phyloP scores from a whole-genome alignment of 805 yeast species.

The Cyberlindnera bimundalis region DNA sequence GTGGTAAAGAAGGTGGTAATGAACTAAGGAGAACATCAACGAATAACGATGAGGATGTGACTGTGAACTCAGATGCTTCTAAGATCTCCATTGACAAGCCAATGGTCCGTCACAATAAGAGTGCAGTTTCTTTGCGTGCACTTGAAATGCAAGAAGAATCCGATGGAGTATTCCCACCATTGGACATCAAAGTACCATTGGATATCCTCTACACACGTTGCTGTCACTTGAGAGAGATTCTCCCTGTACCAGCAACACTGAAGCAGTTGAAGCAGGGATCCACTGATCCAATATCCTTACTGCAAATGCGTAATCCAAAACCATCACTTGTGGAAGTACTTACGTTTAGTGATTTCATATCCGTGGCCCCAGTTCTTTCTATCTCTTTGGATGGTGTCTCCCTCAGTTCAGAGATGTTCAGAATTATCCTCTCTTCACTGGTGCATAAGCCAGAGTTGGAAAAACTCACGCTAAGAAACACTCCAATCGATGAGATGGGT shows the following conservation, averaged over 20 bases:
- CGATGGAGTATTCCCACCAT: conserved; percentile 31
- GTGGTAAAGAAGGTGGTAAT: conserved; percentile 33
- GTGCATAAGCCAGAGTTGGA: conserved; percentile 58
- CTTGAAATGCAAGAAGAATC: conserved; percentile 17
- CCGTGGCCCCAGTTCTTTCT: conserved; percentile 80
- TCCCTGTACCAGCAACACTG: conserved; percentile 87
- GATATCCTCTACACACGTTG: conserved; percentile 86
- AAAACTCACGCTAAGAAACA: conserved; percentile 75
- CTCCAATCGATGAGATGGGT: conserved; percentile 69
- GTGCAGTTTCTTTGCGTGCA: conserved; percentile 27
- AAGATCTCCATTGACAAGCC: conserved; percentile 42
- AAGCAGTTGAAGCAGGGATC: conserved; percentile 75
- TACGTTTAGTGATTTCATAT: conserved; percentile 81
- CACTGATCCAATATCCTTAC: conserved; percentile 72
- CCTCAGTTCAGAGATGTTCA: conserved; percentile 71
- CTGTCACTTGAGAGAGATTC: conserved; percentile 85
- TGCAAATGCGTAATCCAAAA: conserved; percentile 77
- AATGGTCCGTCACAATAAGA: conserved; percentile 36
- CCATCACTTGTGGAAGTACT: conserved; percentile 87
- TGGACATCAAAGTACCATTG: conserved; percentile 37
- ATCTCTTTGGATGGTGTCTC: conserved; percentile 77
- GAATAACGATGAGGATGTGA: conserved; percentile 38
- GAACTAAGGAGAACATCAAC: conserved; percentile 29
- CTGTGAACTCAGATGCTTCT: conserved; percentile 31
- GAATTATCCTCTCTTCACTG: conserved; percentile 63